Conservation (phyloP, 805 yeast genomes). For the Nakazawaea pomicola region DNA sequence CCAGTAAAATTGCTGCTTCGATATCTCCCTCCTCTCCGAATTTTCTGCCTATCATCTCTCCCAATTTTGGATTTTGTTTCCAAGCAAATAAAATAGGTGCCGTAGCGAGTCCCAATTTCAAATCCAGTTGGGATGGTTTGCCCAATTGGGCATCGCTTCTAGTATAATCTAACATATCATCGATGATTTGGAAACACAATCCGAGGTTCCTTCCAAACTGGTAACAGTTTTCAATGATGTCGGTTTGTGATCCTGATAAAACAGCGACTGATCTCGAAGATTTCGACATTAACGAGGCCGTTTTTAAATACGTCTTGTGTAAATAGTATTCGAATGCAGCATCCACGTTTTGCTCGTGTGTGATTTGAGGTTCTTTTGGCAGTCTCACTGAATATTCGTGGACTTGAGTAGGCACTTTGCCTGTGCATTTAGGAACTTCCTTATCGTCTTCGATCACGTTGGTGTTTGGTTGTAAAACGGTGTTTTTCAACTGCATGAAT, state of each 20-base stretch:
- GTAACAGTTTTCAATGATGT: slow-evolving; percentile 79
- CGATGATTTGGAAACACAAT: slow-evolving; percentile 92
- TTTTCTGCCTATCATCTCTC: slow-evolving; percentile 77
- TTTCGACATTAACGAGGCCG: slow-evolving; percentile 92
- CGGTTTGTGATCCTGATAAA: slow-evolving; percentile 74
- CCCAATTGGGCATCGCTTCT: slow-evolving; percentile 82
- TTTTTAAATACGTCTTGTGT: slow-evolving; percentile 92
- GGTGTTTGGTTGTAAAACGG: slow-evolving; percentile 57
- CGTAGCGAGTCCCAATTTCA: slow-evolving; percentile 90
- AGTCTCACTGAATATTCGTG: slow-evolving; percentile 51
- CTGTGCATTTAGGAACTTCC: slow-evolving; percentile 53
- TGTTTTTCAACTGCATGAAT: slow-evolving; percentile 96
- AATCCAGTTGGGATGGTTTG: slow-evolving; percentile 94
- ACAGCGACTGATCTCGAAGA: slow-evolving; percentile 92
- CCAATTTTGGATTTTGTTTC: slow-evolving; percentile 81
- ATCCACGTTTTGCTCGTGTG: slow-evolving; percentile 62
- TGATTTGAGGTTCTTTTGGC: slow-evolving; percentile 20
- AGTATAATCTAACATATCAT: slow-evolving; percentile 93
- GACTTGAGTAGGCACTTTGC: slow-evolving; percentile 53
- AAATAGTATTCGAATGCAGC: slow-evolving; percentile 94
- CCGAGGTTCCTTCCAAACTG: slow-evolving; percentile 92
- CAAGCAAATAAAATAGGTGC: slow-evolving; percentile 96
- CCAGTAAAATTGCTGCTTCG: slow-evolving; percentile 73
- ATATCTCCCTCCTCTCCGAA: slow-evolving; percentile 81
- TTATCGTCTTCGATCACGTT: slow-evolving; percentile 42